Base-by-base conservation (phyloP, 129 eudicot genomes). In the Ambrosia artemisiifolia region DNA sequence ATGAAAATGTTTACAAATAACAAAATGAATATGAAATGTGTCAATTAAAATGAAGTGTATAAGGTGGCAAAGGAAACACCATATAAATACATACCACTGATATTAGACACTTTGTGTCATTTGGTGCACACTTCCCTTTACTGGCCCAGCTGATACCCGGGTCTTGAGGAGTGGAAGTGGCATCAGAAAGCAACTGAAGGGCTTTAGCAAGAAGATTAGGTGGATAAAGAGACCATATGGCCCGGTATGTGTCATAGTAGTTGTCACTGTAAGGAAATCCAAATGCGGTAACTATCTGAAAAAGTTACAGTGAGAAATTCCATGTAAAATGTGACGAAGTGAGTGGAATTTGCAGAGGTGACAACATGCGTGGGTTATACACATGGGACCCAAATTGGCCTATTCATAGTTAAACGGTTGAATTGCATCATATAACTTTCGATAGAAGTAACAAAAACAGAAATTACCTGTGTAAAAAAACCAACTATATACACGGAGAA, bases 61-160 rank as follows among this genome's bases (percentile, higher is more conserved):
- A 36, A 65, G 33, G 49, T 44, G 72, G 75, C 74, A 49, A 5
- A 32, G 14, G 44, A 71, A 57, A 71, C 67, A 3, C 16, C 16
- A 62, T 49, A 62, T 38, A 77, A 11, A 55, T 43, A 48, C 88
- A 24, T 85, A 90, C 99, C 69, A 95, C 72, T 35, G 88, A 86
- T n/a, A 90, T 79, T 70, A 83, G 68, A 66, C 97, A 95, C 18
- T 85, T 88, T 2, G 63, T 63, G 60, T 88, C 96, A 81, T 70
- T 82, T 43, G 91, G 84, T 14, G 88, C 76, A 69, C 97, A 95
- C 50, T 77, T 75, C 13, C 13, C 50, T 69, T 81, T 87, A 36
- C 79, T 51, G 34, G 79, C 79, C 99, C 99, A 95, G 79, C 94
- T 95, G 79, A 95, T 71, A 63, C 96, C 97, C 63, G 89, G 94